Evolutionary conservation across 768 basidiomycete species (phyloP).

Genomic region (Psilocybe azurescens): DNA sequence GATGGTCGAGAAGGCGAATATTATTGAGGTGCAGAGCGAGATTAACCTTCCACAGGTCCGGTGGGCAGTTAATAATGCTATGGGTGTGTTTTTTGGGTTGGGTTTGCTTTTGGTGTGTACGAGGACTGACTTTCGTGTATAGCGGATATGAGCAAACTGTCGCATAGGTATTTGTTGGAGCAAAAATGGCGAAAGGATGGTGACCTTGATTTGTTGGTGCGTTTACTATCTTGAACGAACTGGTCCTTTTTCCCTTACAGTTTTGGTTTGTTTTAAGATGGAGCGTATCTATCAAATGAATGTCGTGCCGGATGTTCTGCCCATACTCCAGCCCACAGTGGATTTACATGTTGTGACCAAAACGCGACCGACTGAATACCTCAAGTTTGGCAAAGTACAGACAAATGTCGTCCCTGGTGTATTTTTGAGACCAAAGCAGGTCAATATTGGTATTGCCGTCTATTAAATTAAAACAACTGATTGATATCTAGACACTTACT

Average conservation of each 20-base stretch:
- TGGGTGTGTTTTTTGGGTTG: slow-evolving; percentile 56
- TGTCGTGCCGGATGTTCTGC: slow-evolving; percentile 87
- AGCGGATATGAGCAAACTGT: slow-evolving; percentile 73
- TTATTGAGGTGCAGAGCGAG: slow-evolving; percentile 80
- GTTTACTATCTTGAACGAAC: slow-evolving; percentile 29
- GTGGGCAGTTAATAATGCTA: slow-evolving; percentile 80
- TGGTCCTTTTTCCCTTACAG: not conserved
- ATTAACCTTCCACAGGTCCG: slow-evolving; percentile 85
- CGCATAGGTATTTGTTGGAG: slow-evolving; percentile 83
- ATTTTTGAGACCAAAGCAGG: slow-evolving; percentile 73
- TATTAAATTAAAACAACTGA: not conserved
- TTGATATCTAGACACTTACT: slow-evolving; percentile 55
- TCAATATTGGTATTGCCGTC: slow-evolving; percentile 31
- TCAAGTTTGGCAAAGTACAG: slow-evolving; percentile 37
- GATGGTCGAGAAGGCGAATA: slow-evolving; percentile 53
- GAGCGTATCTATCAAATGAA: slow-evolving; percentile 92
- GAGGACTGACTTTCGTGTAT: not conserved
- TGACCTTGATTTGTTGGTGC: slow-evolving; percentile 80
- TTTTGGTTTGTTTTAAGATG: slow-evolving; percentile 60
- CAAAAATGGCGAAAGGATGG: slow-evolving; percentile 88
- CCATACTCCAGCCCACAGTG: slow-evolving; percentile 69
- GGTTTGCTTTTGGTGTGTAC: not conserved
- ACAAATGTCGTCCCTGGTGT: slow-evolving; percentile 70
- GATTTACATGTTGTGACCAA: slow-evolving; percentile 71
- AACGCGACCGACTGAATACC: slow-evolving; percentile 35